Conservation (phyloP, 768 basidiomycete genomes). For the Phlebiopsis gigantea region DNA sequence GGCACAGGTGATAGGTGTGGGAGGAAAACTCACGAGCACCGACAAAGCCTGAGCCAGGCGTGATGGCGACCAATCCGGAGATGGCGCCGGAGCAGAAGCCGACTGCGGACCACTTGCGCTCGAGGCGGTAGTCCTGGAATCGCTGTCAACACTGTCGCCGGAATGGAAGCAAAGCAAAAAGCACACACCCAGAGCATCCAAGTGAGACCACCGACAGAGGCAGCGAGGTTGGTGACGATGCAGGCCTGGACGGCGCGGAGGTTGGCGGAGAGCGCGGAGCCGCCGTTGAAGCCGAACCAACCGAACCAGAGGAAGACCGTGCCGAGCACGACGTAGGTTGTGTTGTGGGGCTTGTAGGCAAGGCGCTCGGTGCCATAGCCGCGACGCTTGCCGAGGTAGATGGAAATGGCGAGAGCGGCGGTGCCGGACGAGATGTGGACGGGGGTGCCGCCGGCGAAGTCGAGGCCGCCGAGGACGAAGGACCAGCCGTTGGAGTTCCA, state of each 20-base stretch:
- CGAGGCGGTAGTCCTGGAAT: slow-evolving; percentile 77
- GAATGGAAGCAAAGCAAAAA: not conserved
- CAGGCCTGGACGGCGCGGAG: slow-evolving; percentile 84
- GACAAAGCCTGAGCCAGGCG: slow-evolving; percentile 79
- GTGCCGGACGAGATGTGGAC: slow-evolving; percentile 95
- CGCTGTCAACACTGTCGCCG: not conserved
- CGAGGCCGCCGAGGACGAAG: slow-evolving; percentile 72
- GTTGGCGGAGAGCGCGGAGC: slow-evolving; percentile 85
- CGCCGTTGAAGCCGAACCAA: slow-evolving; percentile 97
- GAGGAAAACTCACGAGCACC: slow-evolving; percentile 52
- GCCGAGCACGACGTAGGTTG: slow-evolving; percentile 88
- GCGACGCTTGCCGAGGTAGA: slow-evolving; percentile 86
- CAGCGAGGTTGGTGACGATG: slow-evolving; percentile 91
- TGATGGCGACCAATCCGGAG: slow-evolving; percentile 84
- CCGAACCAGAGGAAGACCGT: slow-evolving; percentile 93
- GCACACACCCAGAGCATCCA: slow-evolving; percentile 83
- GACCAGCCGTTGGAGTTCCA: slow-evolving; percentile 86
- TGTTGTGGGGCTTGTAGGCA: slow-evolving; percentile 93
- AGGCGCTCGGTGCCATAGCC: slow-evolving; percentile 90
- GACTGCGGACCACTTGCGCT: slow-evolving; percentile 89
- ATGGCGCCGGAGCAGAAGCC: slow-evolving; percentile 97
- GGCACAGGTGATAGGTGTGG: not conserved
- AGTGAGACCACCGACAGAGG: slow-evolving; percentile 79
- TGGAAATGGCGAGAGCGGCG: slow-evolving; percentile 84
- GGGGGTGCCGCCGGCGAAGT: slow-evolving; percentile 94